Evolutionary conservation across 2,329 filamentous ascomycete genomes (phyloP).

Genomic region (Ceratocystiopsis brevicomis): DNA sequence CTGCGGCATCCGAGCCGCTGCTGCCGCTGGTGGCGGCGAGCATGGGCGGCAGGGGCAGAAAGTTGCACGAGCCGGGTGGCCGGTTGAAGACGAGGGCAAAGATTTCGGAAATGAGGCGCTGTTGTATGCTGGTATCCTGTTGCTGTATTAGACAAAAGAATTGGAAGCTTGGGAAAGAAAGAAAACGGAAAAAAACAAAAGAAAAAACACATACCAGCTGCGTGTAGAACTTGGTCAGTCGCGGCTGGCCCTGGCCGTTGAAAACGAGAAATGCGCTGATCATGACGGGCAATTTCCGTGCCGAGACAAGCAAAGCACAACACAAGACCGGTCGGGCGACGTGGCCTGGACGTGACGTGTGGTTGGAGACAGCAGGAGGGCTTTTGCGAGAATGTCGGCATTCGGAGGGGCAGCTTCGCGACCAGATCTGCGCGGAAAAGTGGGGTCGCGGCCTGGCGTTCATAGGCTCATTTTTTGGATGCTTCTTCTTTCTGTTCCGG

Average conservation of each 20-base stretch:
- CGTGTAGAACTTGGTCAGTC: conserved; percentile 96
- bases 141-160: not conserved
- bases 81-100: conserved; percentile 89
- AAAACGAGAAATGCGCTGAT: conserved; percentile 98
- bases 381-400: no score
- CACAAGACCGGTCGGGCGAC: no score
- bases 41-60: conserved; percentile 60
- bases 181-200: conserved; percentile 1
- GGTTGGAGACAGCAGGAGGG: no score
- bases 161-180: not conserved
- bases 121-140: conserved; percentile 91
- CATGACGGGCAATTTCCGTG: conserved; percentile 33
- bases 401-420: no score
- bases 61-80: conserved; percentile 86
- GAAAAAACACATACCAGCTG: conserved; percentile 48
- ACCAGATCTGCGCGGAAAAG: no score
- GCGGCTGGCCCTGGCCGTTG: conserved; percentile 92
- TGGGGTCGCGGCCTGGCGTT: no score
- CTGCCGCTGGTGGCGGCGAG: conserved; percentile 45
- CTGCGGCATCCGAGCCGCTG: conserved; percentile 36
- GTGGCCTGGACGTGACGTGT: no score
- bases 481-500: no score
- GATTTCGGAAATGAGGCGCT: conserved; percentile 91
- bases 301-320: no score
- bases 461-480: no score